Base-by-base conservation (phyloP, 768 basidiomycete genomes). In the Suillus alpinus region DNA sequence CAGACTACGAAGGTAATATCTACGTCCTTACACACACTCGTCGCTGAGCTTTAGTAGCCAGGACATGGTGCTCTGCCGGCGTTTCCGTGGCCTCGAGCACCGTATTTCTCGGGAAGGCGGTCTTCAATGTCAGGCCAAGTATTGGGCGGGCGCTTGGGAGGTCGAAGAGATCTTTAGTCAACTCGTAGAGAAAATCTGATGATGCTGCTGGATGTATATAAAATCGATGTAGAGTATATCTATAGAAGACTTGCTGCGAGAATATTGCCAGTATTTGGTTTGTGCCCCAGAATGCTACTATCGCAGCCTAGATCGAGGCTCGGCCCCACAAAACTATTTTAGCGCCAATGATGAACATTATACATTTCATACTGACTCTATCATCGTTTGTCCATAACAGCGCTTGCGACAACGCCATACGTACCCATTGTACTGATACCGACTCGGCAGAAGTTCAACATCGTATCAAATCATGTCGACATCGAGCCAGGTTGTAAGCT, bases 81-180 rank as follows among this genome's bases (percentile, higher is more conserved):
- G 79, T 51, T 82, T 82, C 73, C 86, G 91, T 59, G 94, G 90
- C 46, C 78, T 99, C 47, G 86, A 93, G 65, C 84, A 80, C 66
- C 85, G 93, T 36, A 94, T 98, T 65, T 78, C 79, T 41, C 80
- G 81, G 53, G 92, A 97, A 61, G 91, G 91, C 3, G 91, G 91
- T 12, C 81, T 97, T 62, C 83, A 84, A 60, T 88, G 88, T 66
- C 72, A 86, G 58, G 83, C 95, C 61, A 79, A 85, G 66, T 89
- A 92, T 70, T 98, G 96, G 96, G 84, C 84, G 7, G 94, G 93
- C 40, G 95, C 95, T 47, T 98, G 96, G 96, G 94, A 98, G 72
- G 87, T 95, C 50, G 96, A 98, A 73, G 93, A 96, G 74, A 81
- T 84, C 47, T 91, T 94, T 68, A 71, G 69, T 43, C 41, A 40